Evolutionary conservation across 305 asterid species (phyloP).

Genomic region (Fraxinus dipetala): DNA sequence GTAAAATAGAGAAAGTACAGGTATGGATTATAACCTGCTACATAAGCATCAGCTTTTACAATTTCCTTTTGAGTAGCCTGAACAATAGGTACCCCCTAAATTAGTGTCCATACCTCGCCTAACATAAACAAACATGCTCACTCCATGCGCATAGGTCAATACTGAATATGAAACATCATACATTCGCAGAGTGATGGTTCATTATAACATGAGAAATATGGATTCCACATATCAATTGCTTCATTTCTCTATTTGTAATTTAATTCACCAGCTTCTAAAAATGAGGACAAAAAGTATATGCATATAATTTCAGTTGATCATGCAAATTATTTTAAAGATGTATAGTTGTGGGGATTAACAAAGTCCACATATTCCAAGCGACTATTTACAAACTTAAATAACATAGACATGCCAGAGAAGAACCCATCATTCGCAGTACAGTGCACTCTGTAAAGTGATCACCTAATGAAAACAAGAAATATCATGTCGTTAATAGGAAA

Average conservation of each 20-base stretch:
- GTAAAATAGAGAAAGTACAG: background rate
- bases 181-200: background rate
- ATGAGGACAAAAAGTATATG: background rate
- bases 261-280: background rate
- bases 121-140: constrained; percentile 13
- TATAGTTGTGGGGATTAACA: background rate
- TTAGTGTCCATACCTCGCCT: constrained; percentile 23
- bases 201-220: background rate
- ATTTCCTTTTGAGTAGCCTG: constrained; percentile 95
- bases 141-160: background rate
- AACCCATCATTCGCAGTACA: background rate
- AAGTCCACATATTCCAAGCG: background rate
- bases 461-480: background rate
- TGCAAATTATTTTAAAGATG: background rate
- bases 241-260: background rate
- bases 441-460: background rate
- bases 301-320: background rate
- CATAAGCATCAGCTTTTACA: constrained; percentile 91
- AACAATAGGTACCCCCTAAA: constrained; percentile 19
- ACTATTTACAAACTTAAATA: background rate
- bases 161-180: background rate
- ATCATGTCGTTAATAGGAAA: background rate
- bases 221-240: background rate
- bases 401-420: background rate
- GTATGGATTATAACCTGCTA: constrained; percentile 57